Percentiles rank a stretch among this genome's conserved stretches.
phyloP scores from a whole-genome alignment of 129 eudicot genomes.

The Pulicaria dysenterica region DNA sequence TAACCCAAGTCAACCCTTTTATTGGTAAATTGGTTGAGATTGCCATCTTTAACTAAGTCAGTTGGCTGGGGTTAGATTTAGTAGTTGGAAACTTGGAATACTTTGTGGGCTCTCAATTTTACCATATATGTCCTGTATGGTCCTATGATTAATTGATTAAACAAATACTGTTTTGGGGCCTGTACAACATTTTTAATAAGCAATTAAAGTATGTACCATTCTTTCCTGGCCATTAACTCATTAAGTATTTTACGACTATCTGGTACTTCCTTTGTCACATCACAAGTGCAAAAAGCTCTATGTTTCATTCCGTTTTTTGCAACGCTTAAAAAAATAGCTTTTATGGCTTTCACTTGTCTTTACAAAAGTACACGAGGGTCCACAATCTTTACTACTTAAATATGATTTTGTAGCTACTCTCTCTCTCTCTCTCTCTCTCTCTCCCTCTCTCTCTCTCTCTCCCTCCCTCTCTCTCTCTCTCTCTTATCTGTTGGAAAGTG shows the following conservation, averaged over 20 bases:
- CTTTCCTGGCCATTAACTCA: neutral
- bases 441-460: neutral
- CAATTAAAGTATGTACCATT: neutral
- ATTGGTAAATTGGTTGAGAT: neutral
- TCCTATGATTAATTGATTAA: neutral
- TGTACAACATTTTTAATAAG: neutral
- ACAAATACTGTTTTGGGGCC: neutral
- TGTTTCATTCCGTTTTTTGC: neutral
- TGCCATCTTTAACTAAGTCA: neutral
- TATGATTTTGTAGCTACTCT: neutral
- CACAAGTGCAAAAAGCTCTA: neutral
- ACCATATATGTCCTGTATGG: neutral
- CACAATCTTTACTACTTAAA: neutral
- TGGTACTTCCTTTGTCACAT: neutral
- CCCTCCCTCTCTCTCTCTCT: neutral
- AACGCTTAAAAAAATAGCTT: neutral
- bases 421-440: neutral
- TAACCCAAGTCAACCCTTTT: neutral
- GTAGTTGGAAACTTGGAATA: neutral
- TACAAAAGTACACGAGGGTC: constrained; percentile 11
- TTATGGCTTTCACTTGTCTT: constrained; percentile 2
- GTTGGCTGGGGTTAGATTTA: neutral
- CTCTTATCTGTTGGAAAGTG: neutral
- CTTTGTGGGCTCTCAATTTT: neutral
- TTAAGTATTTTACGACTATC: neutral